A percentile compares a stretch with the other conserved stretches of the same genome.
phyloP scores from a whole-genome alignment of 2,329 filamentous ascomycete species.

The Penicillium polonicum region DNA sequence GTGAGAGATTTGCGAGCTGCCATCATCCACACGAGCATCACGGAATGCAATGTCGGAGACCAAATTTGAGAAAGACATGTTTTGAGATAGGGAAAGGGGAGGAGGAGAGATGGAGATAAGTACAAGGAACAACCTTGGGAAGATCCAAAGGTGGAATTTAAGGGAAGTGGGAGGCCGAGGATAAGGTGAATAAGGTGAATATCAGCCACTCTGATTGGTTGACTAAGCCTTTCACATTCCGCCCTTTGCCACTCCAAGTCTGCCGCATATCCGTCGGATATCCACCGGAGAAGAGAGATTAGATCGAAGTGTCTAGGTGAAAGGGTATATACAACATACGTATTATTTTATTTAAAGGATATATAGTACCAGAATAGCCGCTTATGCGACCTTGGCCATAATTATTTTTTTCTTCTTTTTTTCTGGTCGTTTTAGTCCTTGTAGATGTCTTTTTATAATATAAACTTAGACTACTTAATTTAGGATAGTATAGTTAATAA shows the following conservation, averaged over 20 bases:
- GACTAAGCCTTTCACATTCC: neutral
- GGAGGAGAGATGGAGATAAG: neutral
- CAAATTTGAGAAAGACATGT: constrained; percentile 52
- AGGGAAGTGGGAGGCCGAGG: neutral
- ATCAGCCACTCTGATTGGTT: constrained; percentile 1
- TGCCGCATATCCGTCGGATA: neutral
- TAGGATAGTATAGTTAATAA: too few species aligned
- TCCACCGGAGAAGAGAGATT: neutral
- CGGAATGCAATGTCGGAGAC: constrained; percentile 51
- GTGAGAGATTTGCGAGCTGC: constrained; percentile 45
- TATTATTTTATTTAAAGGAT: too few species aligned
- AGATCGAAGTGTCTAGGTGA: neutral
- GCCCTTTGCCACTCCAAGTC: neutral
- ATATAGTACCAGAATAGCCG: too few species aligned
- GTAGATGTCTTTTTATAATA: too few species aligned
- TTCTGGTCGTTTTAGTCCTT: too few species aligned
- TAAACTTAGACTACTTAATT: too few species aligned
- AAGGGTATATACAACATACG: too few species aligned
- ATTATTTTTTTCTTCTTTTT: too few species aligned
- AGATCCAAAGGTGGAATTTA: neutral
- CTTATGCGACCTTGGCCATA: too few species aligned
- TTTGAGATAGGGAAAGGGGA: constrained; percentile 2
- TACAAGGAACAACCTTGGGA: neutral
- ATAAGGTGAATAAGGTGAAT: constrained; percentile 4
- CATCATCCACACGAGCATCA: constrained; percentile 44